Evolutionary conservation across 805 yeast species (phyloP).

Genomic region (Wickerhamiella galacta): DNA sequence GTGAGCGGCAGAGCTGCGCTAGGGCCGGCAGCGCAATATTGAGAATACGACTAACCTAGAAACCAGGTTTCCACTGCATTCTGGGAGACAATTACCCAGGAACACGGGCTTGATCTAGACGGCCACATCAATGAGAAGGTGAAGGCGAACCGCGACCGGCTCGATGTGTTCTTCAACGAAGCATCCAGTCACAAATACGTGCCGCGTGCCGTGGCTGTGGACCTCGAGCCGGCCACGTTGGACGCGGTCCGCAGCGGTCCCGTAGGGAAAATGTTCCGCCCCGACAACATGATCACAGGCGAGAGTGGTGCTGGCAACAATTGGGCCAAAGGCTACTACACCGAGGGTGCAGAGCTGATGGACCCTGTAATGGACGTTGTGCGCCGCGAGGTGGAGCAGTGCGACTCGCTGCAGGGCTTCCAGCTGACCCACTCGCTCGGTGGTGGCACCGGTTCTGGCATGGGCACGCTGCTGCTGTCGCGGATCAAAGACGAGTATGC

Average conservation of each 20-base stretch:
- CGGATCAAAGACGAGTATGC: constrained; percentile 85
- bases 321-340: constrained; percentile 96
- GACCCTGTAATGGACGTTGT: constrained; percentile 84
- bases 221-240: constrained; percentile 88
- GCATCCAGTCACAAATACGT: constrained; percentile 79
- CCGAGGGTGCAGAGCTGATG: constrained; percentile 91
- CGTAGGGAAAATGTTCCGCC: constrained; percentile 75
- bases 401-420: constrained; percentile 91
- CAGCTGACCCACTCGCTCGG: constrained; percentile 72
- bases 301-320: constrained; percentile 92
- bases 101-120: constrained; percentile 22
- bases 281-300: constrained; percentile 80
- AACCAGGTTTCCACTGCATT: constrained; percentile 27
- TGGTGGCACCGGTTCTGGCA: constrained; percentile 95
- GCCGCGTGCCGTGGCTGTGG: constrained; percentile 87
- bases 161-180: constrained; percentile 68
- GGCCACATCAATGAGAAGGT: constrained; percentile 17
- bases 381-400: constrained; percentile 86
- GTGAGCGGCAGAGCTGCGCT: no score
- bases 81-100: constrained; percentile 24
- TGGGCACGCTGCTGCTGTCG: constrained; percentile 79
- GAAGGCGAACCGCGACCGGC: constrained; percentile 25
- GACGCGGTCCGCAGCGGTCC: constrained; percentile 67
- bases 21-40: constrained; percentile 11
- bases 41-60: constrained; percentile 7